A percentile compares a stretch with the other conserved stretches of the same genome.
These are phyloP conservation scores for Hanseniaspora vineae DNA, from an alignment of 805 yeast genomes.

Conservation along the genomic window DNA sequence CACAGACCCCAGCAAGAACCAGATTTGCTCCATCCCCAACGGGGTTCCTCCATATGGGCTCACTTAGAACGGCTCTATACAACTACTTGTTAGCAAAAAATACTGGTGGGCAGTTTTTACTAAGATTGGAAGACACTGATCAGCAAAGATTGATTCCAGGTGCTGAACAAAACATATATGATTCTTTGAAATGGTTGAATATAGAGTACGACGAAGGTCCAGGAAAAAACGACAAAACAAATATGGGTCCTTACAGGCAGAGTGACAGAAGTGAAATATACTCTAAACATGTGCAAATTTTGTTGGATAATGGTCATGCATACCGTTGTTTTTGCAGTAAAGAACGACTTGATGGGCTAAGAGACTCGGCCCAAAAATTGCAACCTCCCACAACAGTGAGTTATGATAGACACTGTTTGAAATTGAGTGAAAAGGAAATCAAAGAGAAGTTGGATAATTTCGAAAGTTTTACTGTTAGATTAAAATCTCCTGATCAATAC, in stretches of 20 bases:
- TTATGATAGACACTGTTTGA: constrained; percentile 72
- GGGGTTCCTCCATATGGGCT: constrained; percentile 87
- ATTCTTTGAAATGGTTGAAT: constrained; percentile 67
- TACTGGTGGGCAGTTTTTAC: constrained; percentile 68
- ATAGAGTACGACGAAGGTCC: constrained; percentile 79
- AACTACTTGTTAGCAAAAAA: constrained; percentile 70
- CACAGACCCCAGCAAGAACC: constrained; percentile 55
- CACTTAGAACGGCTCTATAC: constrained; percentile 83
- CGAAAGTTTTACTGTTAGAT: constrained; percentile 46
- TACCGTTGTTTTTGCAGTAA: constrained; percentile 81
- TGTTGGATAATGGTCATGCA: constrained; percentile 58
- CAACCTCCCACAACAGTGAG: constrained; percentile 87
- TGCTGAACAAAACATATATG: constrained; percentile 73
- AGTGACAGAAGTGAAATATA: constrained; percentile 67
- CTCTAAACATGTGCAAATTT: constrained; percentile 37
- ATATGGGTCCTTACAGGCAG: constrained; percentile 69
- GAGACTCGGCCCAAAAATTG: constrained; percentile 60
- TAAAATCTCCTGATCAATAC: constrained; percentile 62
- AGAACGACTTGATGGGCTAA: constrained; percentile 53
- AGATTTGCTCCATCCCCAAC: constrained; percentile 98
- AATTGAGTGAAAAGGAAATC: constrained; percentile 31
- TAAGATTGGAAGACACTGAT: constrained; percentile 91
- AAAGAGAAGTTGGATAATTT: constrained; percentile 22
- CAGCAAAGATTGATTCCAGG: constrained; percentile 62
- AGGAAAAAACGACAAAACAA: constrained; percentile 13